Evolutionary conservation across 2,329 filamentous ascomycete genomes (phyloP), one percentile per base, ranked within the genome.

Genomic region (Huntiella bhutanensis): DNA sequence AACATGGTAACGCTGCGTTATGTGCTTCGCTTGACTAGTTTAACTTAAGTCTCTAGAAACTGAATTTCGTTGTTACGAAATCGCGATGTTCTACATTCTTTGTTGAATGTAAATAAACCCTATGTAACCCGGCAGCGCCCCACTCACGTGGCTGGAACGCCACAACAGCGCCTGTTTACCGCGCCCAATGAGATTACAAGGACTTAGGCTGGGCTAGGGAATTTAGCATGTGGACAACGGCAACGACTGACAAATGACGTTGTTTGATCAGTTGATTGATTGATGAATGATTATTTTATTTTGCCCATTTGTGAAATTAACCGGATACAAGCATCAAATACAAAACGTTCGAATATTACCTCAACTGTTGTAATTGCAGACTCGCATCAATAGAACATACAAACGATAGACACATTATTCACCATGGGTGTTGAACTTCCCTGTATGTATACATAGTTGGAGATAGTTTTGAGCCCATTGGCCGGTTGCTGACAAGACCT

Each of bases 1-100:
- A 95, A 72, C 82, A 96, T 95, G 53, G 64, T 85, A 66, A 33
- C 11, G 6, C n/a, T 38, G 11, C 28, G 8, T 19, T 37, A 8
- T 16, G 11, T 40, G 22, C 2, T 28, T 28, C 5, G 8, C 22
- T 28, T 7, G 7, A 28, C 7, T 28, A 10, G 22, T 28, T 28
- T 28, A 28, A 28, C 8, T 28, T 2, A 10, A 3, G 8, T 28
- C 6, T 28, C 22, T 28, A 28, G 22, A 28, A 28, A 28, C 8
- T 28, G 22, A 28, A 28, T 28, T 28, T 40, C 16, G 12, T 12
- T 40, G 15, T 3, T 5, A 40, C 6, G 5, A 38, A 5, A 19
- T 40, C 38, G 7, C 38, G 38, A 40, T 40, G 15, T 12, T 37
- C 35, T 7, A 37, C 16, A 37, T 13, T 16, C n/a, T 12, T 41